phyloP scores from a whole-genome alignment of 176 grass and related monocot genomes.

The Aegilops sharonensis region DNA sequence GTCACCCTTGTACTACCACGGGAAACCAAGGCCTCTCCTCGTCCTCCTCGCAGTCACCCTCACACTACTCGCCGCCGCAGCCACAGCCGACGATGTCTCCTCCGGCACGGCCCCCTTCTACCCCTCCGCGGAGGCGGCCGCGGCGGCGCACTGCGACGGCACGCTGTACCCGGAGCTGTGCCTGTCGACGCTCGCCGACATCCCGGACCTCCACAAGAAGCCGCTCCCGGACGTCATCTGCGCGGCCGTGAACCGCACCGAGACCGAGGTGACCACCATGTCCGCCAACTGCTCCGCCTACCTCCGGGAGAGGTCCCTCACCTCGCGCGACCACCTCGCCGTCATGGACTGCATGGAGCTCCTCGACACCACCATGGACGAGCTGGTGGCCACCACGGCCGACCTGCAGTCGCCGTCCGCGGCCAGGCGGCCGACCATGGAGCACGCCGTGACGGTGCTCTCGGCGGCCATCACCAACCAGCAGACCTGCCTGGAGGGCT shows the following conservation, averaged over 20 bases:
- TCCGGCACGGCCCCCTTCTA: conserved; percentile 31
- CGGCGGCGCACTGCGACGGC: conserved; percentile 58
- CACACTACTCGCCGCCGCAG: neutral
- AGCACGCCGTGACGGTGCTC: conserved; percentile 63
- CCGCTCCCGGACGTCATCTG: conserved; percentile 58
- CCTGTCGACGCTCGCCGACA: conserved; percentile 55
- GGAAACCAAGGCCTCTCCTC: conserved; percentile 17
- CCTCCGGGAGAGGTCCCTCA: conserved; percentile 31
- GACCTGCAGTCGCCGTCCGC: conserved; percentile 19
- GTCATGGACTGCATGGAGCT: conserved; percentile 72
- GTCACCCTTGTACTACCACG: conserved; percentile 1
- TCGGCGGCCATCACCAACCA: conserved; percentile 92
- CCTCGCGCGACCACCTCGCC: conserved; percentile 37
- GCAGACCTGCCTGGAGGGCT: conserved; percentile 78
- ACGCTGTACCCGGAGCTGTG: conserved; percentile 75
- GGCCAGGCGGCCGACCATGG: neutral
- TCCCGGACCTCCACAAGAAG: conserved; percentile 56
- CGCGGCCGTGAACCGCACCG: conserved; percentile 49
- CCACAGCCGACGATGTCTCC: neutral
- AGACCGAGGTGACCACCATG: conserved; percentile 32
- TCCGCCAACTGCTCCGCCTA: conserved; percentile 53
- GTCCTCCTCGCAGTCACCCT: conserved; percentile 19
- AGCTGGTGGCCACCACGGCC: conserved; percentile 36
- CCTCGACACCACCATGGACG: conserved; percentile 61
- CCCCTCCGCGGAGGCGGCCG: conserved; percentile 33